Conservation (phyloP, 148 eudicot genomes). For the Rhododendron simsii region DNA sequence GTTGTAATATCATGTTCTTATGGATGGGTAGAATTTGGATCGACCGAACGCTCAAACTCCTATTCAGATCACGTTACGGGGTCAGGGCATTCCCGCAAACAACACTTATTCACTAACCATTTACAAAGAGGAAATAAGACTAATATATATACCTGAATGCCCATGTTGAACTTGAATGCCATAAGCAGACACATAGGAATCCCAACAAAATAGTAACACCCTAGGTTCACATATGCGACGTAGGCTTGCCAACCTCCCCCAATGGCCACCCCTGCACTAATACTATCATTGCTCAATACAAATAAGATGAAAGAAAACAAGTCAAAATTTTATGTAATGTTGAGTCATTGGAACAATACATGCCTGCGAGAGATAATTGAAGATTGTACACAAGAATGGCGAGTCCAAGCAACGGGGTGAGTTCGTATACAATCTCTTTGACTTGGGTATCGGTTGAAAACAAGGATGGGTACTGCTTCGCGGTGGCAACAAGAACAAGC, state of each 20-base stretch:
- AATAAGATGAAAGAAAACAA: not conserved
- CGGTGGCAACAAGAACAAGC: conserved; percentile 14
- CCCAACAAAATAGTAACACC: conserved; percentile 51
- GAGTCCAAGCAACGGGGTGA: conserved; percentile 43
- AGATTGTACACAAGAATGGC: conserved; percentile 32
- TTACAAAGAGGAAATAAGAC: not conserved
- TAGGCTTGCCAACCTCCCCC: conserved; percentile 67
- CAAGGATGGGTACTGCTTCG: conserved; percentile 30
- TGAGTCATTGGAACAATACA: not conserved
- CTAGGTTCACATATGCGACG: conserved; percentile 52
- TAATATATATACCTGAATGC: conserved; percentile 28
- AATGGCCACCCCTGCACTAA: conserved; percentile 48
- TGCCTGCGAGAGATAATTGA: conserved; percentile 54
- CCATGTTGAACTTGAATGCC: conserved; percentile 26
- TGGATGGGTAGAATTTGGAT: too few species aligned
- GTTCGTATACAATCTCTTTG: conserved; percentile 26
- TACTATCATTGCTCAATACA: not conserved
- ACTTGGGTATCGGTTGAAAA: conserved; percentile 36
- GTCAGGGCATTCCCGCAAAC: not conserved
- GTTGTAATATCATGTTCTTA: too few species aligned
- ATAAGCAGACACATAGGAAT: conserved; percentile 38
- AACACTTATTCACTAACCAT: not conserved
- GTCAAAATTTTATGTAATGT: not conserved
- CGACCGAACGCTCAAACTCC: too few species aligned
- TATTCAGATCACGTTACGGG: too few species aligned